Evolutionary conservation across 31 red algal species (phyloP).

Genomic region (Porphyra umbilicalis): DNA sequence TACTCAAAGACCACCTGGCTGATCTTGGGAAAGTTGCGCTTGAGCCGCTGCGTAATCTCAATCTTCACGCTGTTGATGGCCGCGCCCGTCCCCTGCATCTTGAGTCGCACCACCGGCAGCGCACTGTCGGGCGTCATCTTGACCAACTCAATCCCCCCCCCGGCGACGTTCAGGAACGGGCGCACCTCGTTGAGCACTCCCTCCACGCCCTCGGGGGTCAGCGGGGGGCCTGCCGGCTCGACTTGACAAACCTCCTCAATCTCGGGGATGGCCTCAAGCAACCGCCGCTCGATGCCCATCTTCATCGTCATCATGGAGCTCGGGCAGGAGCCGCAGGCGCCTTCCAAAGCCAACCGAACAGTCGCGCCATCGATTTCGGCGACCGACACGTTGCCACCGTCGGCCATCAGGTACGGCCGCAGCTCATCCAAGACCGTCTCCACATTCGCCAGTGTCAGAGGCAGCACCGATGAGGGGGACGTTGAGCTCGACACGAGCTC

Average conservation of each 20-base stretch:
- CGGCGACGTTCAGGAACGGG: slow-evolving; percentile 98
- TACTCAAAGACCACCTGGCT: slow-evolving; percentile 76
- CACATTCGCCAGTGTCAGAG: slow-evolving; percentile 70
- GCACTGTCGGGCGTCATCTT: slow-evolving; percentile 41
- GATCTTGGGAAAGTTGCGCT: slow-evolving; percentile 74
- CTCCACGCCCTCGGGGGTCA: slow-evolving; percentile 79
- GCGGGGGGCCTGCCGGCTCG: slow-evolving; percentile 63
- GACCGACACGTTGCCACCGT: slow-evolving; percentile 92
- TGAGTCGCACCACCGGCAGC: slow-evolving; percentile 55
- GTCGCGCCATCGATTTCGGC: slow-evolving; percentile 94
- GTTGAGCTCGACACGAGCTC: not conserved
- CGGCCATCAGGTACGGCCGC: slow-evolving; percentile 97
- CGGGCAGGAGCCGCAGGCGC: slow-evolving; percentile 89
- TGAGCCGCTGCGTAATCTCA: slow-evolving; percentile 87
- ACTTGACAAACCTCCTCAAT: slow-evolving; percentile 87
- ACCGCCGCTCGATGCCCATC: slow-evolving; percentile 86
- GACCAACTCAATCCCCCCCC: slow-evolving; percentile 75
- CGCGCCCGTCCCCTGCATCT: slow-evolving; percentile 74
- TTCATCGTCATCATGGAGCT: slow-evolving; percentile 93
- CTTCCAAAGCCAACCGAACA: slow-evolving; percentile 77
- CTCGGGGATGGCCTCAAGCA: slow-evolving; percentile 86
- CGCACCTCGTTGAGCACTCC: slow-evolving; percentile 84
- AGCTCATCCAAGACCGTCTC: slow-evolving; percentile 92
- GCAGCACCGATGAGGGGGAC: slow-evolving; percentile 7
- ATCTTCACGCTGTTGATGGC: slow-evolving; percentile 93